Base-by-base conservation (phyloP, 768 basidiomycete species). In the Auricularia heimuer region DNA sequence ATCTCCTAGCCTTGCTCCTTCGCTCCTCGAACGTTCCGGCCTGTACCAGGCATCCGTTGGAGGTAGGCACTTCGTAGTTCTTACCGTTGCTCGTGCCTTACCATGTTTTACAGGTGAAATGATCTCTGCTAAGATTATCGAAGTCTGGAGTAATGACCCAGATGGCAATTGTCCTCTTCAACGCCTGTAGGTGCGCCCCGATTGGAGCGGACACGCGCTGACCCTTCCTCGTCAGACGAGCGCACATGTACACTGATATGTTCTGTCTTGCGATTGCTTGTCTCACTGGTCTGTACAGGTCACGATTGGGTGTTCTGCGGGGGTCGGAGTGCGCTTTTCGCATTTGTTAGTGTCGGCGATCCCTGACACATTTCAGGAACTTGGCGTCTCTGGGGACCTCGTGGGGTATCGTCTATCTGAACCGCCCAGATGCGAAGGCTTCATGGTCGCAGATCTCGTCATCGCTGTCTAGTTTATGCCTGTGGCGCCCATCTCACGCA, bases 401-500 rank as follows among this genome's bases (percentile, higher is more conserved):
- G 80, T 83, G 18, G 82, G 24, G 80, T 54, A 77, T 78, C 12
- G 82, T 82, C 16, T 83, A 83, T 68, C 76, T 81, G 42, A 78
- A 76, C n/a, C 75, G 77, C 33, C 76, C 77, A 2, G 79, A 78
- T 64, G 70, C 72, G 45, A 80, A 81, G 69, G 77, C 61, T 83
- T 83, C 67, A 82, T 82, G 82, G 77, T 81, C 6, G 82, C 82
- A 7, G 76, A 77, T 64, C 80, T 81, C 69, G 75, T 83, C 63
- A 73, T 83, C 36, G 79, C 81, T 6, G 71, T 83, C n/a, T 73
- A 70, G 64, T 82, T 77, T 74, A 75, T 83, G 64, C 81, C 82
- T 4, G 68, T 83, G 64, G 82, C 73, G 69, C 72, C 66, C 36
- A 77, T 77, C 62, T 60, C 56, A 7, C 77, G 76, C 24, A 77